A percentile compares a stretch with the other conserved stretches of the same genome.
These are phyloP conservation scores for Paragyromitra xinjiangensis DNA, from an alignment of 495 filamentous ascomycete genomes.

Conservation along the genomic window DNA sequence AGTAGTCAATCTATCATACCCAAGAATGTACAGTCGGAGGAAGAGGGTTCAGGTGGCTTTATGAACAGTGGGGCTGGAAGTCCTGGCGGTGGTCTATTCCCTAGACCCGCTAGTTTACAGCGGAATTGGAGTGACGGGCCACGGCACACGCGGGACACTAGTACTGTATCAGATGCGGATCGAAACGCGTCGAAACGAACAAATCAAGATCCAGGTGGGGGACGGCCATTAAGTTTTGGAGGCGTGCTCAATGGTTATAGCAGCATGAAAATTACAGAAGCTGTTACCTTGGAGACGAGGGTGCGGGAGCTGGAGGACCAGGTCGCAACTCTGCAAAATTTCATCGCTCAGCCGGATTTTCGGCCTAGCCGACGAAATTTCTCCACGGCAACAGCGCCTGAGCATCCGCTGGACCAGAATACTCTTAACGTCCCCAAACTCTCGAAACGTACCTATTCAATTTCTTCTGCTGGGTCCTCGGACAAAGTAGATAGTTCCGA, in stretches of 20 bases:
- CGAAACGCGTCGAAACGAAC: slow-evolving; percentile 17
- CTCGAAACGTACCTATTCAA: slow-evolving; percentile 38
- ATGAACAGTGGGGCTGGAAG: slow-evolving; percentile 35
- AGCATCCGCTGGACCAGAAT: slow-evolving; percentile 27
- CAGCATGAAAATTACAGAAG: slow-evolving; percentile 58
- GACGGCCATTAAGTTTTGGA: slow-evolving; percentile 52
- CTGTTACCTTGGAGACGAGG: slow-evolving; percentile 54
- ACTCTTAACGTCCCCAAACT: slow-evolving; percentile 35
- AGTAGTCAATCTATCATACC: slow-evolving; percentile 54
- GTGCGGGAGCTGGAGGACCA: slow-evolving; percentile 52
- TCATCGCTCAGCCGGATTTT: slow-evolving; percentile 44
- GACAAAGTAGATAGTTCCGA: slow-evolving; percentile 51
- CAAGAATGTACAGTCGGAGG: slow-evolving; percentile 36
- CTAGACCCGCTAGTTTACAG: slow-evolving; percentile 55
- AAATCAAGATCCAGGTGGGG: slow-evolving; percentile 29
- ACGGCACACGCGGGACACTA: slow-evolving; percentile 45
- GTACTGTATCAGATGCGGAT: slow-evolving; percentile 30
- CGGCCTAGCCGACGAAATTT: slow-evolving; percentile 41
- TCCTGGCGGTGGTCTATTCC: slow-evolving; percentile 53
- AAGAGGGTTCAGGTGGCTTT: slow-evolving; percentile 34
- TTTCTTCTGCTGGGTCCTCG: slow-evolving; percentile 51
- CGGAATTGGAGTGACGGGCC: slow-evolving; percentile 56
- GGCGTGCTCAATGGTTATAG: slow-evolving; percentile 53
- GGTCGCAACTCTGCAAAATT: slow-evolving; percentile 50
- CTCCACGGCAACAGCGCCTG: slow-evolving; percentile 46